Percentiles rank a stretch among this genome's conserved stretches.
phyloP scores from a whole-genome alignment of 345 rosid species.

The Kandelia obovata region DNA sequence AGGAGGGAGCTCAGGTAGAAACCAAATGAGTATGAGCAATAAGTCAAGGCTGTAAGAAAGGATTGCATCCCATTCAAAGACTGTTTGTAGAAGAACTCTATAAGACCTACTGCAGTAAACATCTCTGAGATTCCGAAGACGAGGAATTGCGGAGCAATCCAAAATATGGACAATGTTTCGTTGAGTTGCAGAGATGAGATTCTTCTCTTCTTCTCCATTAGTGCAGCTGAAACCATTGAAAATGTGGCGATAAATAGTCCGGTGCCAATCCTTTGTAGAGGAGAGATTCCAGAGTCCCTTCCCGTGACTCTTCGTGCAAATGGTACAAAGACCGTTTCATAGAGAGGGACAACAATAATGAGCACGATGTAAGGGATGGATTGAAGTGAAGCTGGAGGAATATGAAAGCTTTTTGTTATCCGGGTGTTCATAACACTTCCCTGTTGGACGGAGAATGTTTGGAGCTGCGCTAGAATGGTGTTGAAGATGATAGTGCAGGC shows the following conservation, averaged over 20 bases:
- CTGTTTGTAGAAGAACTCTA: slow-evolving; percentile 75
- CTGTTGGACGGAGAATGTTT: slow-evolving; percentile 22
- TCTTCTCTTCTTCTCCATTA: slow-evolving; percentile 51
- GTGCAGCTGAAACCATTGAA: slow-evolving; percentile 61
- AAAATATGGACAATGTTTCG: slow-evolving; percentile 45
- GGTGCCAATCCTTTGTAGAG: slow-evolving; percentile 33
- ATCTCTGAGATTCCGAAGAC: slow-evolving; percentile 64
- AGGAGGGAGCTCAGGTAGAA: slow-evolving; percentile 61
- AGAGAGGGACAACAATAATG: slow-evolving; percentile 22
- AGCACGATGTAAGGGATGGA: slow-evolving; percentile 17
- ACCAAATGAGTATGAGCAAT: slow-evolving; percentile 64
- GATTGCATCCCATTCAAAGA: slow-evolving; percentile 59
- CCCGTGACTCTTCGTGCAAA: slow-evolving; percentile 16
- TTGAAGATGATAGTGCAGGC: slow-evolving; percentile 23
- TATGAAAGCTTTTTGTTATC: slow-evolving; percentile 11
- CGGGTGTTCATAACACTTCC: slow-evolving; percentile 15
- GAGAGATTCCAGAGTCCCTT: slow-evolving; percentile 16
- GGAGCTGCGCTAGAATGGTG: slow-evolving; percentile 23
- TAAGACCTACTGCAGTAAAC: slow-evolving; percentile 66
- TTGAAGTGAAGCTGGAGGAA: slow-evolving; percentile 25
- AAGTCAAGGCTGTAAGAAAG: slow-evolving; percentile 60
- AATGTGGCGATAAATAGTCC: slow-evolving; percentile 55
- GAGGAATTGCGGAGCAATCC: slow-evolving; percentile 64
- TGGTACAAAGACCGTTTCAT: slow-evolving; percentile 16
- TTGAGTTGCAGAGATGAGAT: slow-evolving; percentile 17